phyloP scores from a whole-genome alignment of 163 green algal species.

The Trebouxiophyceae sp. region DNA sequence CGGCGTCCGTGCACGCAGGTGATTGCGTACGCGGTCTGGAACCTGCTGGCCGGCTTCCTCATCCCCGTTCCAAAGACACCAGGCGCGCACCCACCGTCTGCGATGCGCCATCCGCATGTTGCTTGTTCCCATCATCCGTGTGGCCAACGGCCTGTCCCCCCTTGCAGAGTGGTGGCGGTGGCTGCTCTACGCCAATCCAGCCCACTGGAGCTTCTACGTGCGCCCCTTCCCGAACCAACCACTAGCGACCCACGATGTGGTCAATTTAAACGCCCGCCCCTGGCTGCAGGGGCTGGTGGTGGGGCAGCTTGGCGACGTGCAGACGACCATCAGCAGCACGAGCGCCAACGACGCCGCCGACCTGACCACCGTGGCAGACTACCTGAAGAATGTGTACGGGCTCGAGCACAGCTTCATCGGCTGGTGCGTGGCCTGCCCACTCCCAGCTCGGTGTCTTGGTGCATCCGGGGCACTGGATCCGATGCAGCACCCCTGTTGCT shows the following conservation, averaged over 20 bases:
- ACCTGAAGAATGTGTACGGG: neutral
- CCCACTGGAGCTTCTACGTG: constrained; percentile 36
- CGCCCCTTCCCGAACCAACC: too few species aligned
- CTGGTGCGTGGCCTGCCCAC: neutral
- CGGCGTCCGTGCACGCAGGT: neutral
- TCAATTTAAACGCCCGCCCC: too few species aligned
- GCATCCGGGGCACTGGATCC: neutral
- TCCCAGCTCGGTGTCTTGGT: neutral
- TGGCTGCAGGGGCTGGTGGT: constrained; percentile 30
- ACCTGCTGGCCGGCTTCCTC: constrained; percentile 52
- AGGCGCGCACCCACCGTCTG: neutral
- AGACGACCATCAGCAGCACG: constrained; percentile 4
- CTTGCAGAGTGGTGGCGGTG: constrained; percentile 8
- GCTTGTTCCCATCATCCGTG: neutral
- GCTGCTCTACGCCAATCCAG: constrained; percentile 39
- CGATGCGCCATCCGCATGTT: neutral
- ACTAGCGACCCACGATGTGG: too few species aligned
- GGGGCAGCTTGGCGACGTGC: constrained; percentile 23
- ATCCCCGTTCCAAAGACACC: constrained; percentile 29
- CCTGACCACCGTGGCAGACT: neutral
- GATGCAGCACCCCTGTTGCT: neutral
- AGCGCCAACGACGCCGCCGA: constrained; percentile 2
- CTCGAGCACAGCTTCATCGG: neutral
- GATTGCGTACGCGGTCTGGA: constrained; percentile 29
- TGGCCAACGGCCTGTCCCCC: neutral